A percentile compares a stretch with the other conserved stretches of the same genome.
Evolutionary conservation across 2,329 filamentous ascomycete genomes (phyloP).

Genomic region (Furcasterigmium furcatum): DNA sequence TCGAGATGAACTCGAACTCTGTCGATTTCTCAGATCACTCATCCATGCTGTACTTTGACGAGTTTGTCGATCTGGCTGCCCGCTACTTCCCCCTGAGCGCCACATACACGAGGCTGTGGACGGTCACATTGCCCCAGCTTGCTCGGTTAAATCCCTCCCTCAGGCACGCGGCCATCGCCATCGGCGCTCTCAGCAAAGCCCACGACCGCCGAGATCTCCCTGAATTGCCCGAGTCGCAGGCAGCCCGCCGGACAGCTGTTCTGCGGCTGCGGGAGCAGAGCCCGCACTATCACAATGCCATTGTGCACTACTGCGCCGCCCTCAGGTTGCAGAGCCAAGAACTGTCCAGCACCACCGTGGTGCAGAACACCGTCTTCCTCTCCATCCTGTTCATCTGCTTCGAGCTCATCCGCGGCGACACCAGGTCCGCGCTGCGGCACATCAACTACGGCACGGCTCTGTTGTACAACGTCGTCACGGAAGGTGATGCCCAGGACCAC

Average conservation of each 20-base stretch:
- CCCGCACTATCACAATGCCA: slow-evolving; percentile 30
- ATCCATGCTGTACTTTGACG: slow-evolving; percentile 12
- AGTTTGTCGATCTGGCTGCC: slow-evolving; percentile 10
- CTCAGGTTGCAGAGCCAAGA: slow-evolving; percentile 34
- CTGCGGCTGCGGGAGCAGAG: slow-evolving; percentile 7
- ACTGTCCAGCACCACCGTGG: slow-evolving; percentile 27
- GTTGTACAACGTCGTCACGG: slow-evolving; percentile 6
- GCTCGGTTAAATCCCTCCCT: slow-evolving; percentile 17
- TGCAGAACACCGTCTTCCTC: slow-evolving; percentile 33
- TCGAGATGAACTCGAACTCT: slow-evolving; percentile 10
- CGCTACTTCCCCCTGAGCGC: background rate
- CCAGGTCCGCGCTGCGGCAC: slow-evolving; percentile 35
- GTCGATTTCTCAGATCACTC: slow-evolving; percentile 10
- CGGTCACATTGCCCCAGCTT: slow-evolving; percentile 23
- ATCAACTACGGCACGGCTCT: slow-evolving; percentile 31
- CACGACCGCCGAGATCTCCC: background rate
- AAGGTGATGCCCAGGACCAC: slow-evolving; percentile 2
- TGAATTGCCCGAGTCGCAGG: background rate
- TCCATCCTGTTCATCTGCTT: slow-evolving; percentile 39
- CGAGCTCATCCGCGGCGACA: slow-evolving; percentile 34
- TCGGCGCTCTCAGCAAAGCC: slow-evolving; percentile 34
- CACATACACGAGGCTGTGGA: slow-evolving; percentile 26
- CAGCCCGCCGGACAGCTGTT: background rate
- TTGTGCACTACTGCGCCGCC: slow-evolving; percentile 36
- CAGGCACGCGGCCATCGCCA: slow-evolving; percentile 35